Base-by-base conservation (phyloP, 345 rosid species). In the Clarkia xantiana region DNA sequence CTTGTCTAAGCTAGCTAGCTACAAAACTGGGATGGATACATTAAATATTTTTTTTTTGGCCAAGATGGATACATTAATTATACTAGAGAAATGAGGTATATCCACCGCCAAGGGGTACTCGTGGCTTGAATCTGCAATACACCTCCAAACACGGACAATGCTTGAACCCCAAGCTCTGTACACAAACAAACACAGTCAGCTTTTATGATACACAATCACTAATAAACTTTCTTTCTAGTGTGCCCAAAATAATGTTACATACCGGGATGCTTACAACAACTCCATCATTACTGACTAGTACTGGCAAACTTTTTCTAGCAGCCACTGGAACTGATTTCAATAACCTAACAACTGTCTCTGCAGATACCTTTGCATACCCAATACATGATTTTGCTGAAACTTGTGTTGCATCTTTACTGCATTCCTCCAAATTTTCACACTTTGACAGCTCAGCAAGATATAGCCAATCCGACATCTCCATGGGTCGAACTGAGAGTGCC, bases 41-140 rank as follows among this genome's bases (percentile, higher is more conserved):
- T n/a, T n/a, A n/a, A n/a, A n/a, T n/a, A n/a, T n/a, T n/a, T n/a
- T n/a, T n/a, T n/a, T n/a, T n/a, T n/a, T n/a, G n/a, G n/a, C n/a
- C n/a, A n/a, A n/a, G n/a, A n/a, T n/a, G n/a, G n/a, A n/a, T n/a
- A n/a, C n/a, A n/a, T n/a, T n/a, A n/a, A n/a, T n/a, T n/a, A n/a
- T n/a, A 29, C 36, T 69, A 86, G 6, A 79, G 18, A 74, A 81
- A 90, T 47, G 89, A 81, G 58, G 68, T 68, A 49, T 67, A 45
- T 50, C 97, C 94, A 53, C 96, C 93, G 13, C 93, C 93, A 7
- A 83, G 94, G 20, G 89, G 93, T 54, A 79, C 81, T 66, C 75
- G 77, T 41, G 97, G 94, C 62, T 74, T 71, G 74, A 79, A 86
- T 55, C 52, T 67, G 45, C 72, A 74, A 41, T 78, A 71, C 11